phyloP scores from a whole-genome alignment of 2,329 filamentous ascomycete genomes.

The Chrysoporthe austroafricana region DNA sequence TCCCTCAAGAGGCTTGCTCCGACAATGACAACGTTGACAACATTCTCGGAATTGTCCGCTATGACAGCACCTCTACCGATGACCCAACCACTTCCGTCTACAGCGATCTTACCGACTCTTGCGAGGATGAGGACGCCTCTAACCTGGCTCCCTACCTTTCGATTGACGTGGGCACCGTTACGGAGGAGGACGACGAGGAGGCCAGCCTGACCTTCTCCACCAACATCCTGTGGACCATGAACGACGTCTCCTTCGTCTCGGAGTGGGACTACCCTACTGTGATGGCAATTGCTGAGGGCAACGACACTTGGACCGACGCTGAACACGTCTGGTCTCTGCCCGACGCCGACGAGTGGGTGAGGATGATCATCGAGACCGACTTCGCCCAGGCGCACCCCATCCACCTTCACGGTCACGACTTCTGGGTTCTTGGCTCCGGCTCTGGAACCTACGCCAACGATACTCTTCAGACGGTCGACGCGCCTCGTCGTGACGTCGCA shows the following conservation, averaged over 20 bases:
- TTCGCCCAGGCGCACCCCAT: constrained; percentile 18
- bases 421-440: constrained; percentile 14
- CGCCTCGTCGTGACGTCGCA: constrained; percentile 20
- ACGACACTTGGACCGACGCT: constrained; percentile 8
- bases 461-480: constrained; percentile 2
- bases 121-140: constrained; percentile 16
- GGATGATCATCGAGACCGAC: constrained; percentile 19
- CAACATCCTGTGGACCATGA: constrained; percentile 21
- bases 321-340: constrained; percentile 18
- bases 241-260: constrained; percentile 17
- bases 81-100: constrained; percentile 20
- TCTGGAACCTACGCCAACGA: background rate
- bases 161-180: constrained; percentile 7
- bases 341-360: constrained; percentile 11
- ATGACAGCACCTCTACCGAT: constrained; percentile 16
- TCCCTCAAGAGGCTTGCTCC: constrained; percentile 19
- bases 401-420: constrained; percentile 25
- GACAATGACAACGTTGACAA: constrained; percentile 21
- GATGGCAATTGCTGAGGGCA: constrained; percentile 16
- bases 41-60: constrained; percentile 15
- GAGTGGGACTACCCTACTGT: constrained; percentile 20
- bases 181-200: constrained; percentile 14
- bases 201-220: constrained; percentile 6
- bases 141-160: constrained; percentile 23
- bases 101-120: constrained; percentile 16